Conservation (phyloP, 148 eudicot species). For the Arbutus unedo region DNA sequence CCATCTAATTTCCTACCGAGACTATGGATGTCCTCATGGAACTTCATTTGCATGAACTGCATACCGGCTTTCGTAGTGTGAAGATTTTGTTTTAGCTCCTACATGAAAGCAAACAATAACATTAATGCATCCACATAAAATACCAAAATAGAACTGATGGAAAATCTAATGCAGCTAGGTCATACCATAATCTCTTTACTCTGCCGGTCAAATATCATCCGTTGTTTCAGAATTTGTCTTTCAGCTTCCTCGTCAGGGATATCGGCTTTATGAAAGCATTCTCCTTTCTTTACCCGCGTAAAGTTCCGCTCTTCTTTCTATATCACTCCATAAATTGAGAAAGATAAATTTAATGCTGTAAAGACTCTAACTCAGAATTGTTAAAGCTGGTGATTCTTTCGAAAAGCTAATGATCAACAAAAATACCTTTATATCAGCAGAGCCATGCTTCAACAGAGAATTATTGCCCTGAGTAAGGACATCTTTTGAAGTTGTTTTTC, state of each 20-base stretch:
- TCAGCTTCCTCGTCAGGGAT: constrained; percentile 46
- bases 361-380: no score
- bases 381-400: background rate
- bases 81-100: constrained; percentile 79
- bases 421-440: constrained; percentile 44
- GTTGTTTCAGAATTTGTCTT: constrained; percentile 49
- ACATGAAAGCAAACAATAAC: constrained; percentile 11
- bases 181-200: constrained; percentile 71
- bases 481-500: constrained; percentile 44
- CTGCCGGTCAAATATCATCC: constrained; percentile 63
- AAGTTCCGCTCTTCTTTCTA: constrained; percentile 45
- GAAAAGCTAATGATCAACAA: background rate
- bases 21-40: constrained; percentile 76
- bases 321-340: constrained; percentile 10
- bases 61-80: constrained; percentile 82
- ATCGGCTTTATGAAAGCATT: constrained; percentile 23
- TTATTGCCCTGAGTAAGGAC: constrained; percentile 39
- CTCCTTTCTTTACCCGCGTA: constrained; percentile 35
- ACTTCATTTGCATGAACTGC: constrained; percentile 88
- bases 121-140: background rate
- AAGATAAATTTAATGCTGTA: constrained; percentile 9
- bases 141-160: background rate
- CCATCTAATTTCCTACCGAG: constrained; percentile 50
- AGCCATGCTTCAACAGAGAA: constrained; percentile 35
- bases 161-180: constrained; percentile 1